These are phyloP conservation scores for Leccinum arenicola DNA, from an alignment of 768 basidiomycete genomes.

Conservation along the genomic window DNA sequence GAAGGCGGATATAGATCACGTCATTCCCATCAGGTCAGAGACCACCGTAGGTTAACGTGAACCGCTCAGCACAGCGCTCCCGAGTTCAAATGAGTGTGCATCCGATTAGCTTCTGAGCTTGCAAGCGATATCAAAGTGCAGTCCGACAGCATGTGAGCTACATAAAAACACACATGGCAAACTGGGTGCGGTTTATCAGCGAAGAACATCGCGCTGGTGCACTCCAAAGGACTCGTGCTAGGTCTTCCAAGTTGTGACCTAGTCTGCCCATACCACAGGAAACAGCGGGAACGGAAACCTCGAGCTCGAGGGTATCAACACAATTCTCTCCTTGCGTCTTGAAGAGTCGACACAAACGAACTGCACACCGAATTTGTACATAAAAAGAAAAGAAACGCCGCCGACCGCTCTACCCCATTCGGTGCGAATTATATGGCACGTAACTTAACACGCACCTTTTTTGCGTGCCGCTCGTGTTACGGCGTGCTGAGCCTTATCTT, in stretches of 20 bases:
- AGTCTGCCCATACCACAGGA: neutral
- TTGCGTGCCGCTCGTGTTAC: neutral
- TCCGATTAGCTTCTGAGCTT: neutral
- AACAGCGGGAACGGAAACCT: neutral
- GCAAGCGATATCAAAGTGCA: neutral
- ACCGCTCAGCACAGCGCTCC: neutral
- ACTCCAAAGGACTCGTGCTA: neutral
- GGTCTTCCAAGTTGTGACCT: neutral
- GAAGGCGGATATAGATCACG: neutral
- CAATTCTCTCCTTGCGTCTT: neutral
- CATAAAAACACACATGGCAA: neutral
- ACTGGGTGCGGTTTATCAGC: neutral
- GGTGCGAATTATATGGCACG: neutral
- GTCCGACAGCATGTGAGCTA: neutral
- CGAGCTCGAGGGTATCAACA: neutral
- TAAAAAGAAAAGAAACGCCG: neutral
- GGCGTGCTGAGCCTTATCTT: neutral
- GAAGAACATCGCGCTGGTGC: neutral
- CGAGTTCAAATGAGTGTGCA: neutral
- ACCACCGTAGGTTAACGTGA: neutral
- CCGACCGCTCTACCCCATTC: neutral
- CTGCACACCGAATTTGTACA: neutral
- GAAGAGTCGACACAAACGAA: too few relatives aligned
- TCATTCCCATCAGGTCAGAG: neutral
- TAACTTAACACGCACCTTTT: neutral